Percentiles rank a stretch among this genome's conserved stretches.
These are phyloP conservation scores for Hippophae rhamnoides DNA, from an alignment of 306 rosid genomes.

Conservation along the genomic window DNA sequence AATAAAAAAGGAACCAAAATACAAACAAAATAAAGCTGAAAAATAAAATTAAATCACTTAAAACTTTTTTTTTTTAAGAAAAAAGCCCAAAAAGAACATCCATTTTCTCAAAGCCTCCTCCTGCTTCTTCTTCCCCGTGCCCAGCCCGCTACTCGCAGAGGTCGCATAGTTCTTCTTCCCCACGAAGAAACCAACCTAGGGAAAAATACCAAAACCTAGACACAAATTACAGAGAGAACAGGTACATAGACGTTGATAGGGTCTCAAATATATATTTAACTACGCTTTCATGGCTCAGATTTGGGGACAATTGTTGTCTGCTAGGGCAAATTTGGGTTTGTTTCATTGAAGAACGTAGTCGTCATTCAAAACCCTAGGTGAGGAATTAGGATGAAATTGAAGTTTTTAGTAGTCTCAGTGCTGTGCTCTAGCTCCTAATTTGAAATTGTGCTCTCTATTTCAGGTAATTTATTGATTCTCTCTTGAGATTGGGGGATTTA, in stretches of 20 bases:
- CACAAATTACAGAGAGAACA: not conserved
- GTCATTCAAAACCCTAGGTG: constrained; percentile 87
- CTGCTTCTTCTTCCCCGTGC: constrained; percentile 58
- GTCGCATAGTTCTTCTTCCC: constrained; percentile 59
- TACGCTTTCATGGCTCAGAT: constrained; percentile 58
- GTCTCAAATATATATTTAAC: constrained; percentile 16
- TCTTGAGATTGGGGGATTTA: constrained; percentile 20
- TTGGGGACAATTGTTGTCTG: constrained; percentile 28
- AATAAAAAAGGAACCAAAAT: not conserved
- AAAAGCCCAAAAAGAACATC: constrained; percentile 73
- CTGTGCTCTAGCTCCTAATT: constrained; percentile 51
- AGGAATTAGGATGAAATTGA: constrained; percentile 25
- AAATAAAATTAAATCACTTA: not conserved
- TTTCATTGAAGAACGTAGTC: constrained; percentile 21
- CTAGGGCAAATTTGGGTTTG: constrained; percentile 42
- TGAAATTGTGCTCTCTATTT: constrained; percentile 19
- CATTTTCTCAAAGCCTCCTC: constrained; percentile 54
- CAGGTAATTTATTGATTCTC: constrained; percentile 47
- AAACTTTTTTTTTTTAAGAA: constrained; percentile 7
- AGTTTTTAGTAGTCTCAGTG: constrained; percentile 15
- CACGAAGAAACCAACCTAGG: constrained; percentile 26
- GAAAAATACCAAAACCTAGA: constrained; percentile 14
- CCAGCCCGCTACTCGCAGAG: constrained; percentile 95
- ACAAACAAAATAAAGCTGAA: not conserved
- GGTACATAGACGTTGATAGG: constrained; percentile 11